Base-by-base conservation (phyloP, 345 rosid species). In the Lepidium africanum region DNA sequence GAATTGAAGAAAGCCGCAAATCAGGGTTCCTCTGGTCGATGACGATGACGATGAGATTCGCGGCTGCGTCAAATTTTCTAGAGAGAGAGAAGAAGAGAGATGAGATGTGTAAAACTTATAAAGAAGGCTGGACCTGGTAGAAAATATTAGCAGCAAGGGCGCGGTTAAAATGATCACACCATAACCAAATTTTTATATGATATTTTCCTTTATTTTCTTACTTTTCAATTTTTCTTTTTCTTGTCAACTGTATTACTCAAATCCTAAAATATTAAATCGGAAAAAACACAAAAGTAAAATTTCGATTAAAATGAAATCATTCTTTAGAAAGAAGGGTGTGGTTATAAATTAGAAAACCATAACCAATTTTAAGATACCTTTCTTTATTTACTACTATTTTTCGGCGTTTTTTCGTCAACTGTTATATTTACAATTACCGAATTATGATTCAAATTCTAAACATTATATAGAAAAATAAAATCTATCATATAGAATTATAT, bases 11-110 rank as follows among this genome's bases (percentile, higher is more conserved):
- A 47, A 45, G 69, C 67, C 65, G 65, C 51, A 37, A 62, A 67
- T 48, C 59, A 58, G 71, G 65, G 59, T 73, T 73, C 64, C 21
- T 57, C 33, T 2, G 63, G 71, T 49, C 67, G 75, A 77, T 77
- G 76, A 66, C 70, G 76, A 76, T 72, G 80, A 72, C 71, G 77
- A 77, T 72, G 80, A 72, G 80, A 72, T 77, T 77, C 75, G 80
- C 67, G 56, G 71, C 67, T 72, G 67, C 77, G 67, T 50, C 67
- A 62, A 72, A 54, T 55, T 67, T 55, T 72, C 11, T 61, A 63
- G 59, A 59, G 39, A 54, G 39, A 54, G 65, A 62, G 73, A 65
- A n/a, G 27, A 25, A 55, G 56, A 51, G 50, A 41, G 33, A 41
- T 15, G 53, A 67, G 33, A 41, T 39, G 63, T 58, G 62, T 55